Percentiles rank a stretch among this genome's conserved stretches.
Evolutionary conservation across 179 eudicot genomes (phyloP).

Genomic region (Heliamphora ciliata): DNA sequence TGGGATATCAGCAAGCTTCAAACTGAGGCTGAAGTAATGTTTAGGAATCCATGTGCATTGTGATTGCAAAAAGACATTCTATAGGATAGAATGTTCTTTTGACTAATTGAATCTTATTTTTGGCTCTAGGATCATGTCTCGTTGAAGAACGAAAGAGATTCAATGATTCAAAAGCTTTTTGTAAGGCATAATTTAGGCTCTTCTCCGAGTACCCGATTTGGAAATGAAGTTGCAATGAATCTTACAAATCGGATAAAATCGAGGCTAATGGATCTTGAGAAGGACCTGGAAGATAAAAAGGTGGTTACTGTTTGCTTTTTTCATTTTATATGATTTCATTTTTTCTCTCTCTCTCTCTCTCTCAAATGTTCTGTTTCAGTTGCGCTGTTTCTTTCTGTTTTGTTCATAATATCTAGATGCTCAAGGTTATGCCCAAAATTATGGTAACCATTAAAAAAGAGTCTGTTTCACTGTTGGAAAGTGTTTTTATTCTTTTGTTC

Average conservation of each 20-base stretch:
- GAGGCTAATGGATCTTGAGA: constrained; percentile 54
- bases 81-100: neutral
- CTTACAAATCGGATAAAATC: constrained; percentile 40
- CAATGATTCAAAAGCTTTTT: constrained; percentile 51
- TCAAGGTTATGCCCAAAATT: constrained; percentile 5
- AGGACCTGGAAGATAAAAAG: constrained; percentile 67
- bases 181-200: constrained; percentile 59
- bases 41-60: constrained; percentile 9
- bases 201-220: constrained; percentile 49
- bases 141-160: constrained; percentile 68
- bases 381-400: constrained; percentile 1
- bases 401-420: neutral
- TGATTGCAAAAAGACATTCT: neutral
- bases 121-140: constrained; percentile 49
- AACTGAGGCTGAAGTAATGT: constrained; percentile 62
- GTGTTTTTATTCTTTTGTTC: neutral
- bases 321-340: neutral
- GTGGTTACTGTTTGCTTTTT: constrained; percentile 25
- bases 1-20: constrained; percentile 67
- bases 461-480: neutral
- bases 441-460: neutral
- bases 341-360: neutral
- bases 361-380: neutral
- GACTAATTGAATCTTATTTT: constrained; percentile 17
- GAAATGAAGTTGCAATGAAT: constrained; percentile 55